phyloP scores from a whole-genome alignment of 2,329 filamentous ascomycete species.

The Fusarium pilosicola region DNA sequence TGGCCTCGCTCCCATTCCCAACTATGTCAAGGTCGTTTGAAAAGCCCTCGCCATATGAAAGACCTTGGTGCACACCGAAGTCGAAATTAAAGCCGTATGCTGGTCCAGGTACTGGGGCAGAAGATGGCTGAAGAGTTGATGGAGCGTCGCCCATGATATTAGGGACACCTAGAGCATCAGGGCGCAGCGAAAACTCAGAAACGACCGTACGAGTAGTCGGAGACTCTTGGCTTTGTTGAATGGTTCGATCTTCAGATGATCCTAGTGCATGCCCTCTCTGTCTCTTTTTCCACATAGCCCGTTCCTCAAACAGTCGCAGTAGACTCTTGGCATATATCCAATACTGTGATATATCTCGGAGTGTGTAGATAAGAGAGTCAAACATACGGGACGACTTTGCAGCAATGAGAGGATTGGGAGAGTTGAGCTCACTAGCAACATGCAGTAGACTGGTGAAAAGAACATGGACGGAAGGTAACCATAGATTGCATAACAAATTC shows the following conservation, averaged over 20 bases:
- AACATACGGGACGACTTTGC: slow-evolving; percentile 45
- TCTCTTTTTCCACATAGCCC: slow-evolving; percentile 30
- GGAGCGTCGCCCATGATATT: slow-evolving; percentile 1
- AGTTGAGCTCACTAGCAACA: slow-evolving; percentile 42
- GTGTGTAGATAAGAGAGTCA: slow-evolving; percentile 44
- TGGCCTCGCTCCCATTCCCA: slow-evolving; percentile 1
- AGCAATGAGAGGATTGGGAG: slow-evolving; percentile 45
- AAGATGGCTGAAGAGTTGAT: slow-evolving; percentile 17
- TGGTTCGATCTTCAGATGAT: slow-evolving; percentile 4
- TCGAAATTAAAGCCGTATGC: slow-evolving; percentile 27
- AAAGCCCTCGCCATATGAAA: slow-evolving; percentile 32
- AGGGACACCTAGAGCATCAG: slow-evolving; percentile 11
- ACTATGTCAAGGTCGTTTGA: slow-evolving; percentile 20
- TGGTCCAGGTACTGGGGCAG: background rate
- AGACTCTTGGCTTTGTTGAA: slow-evolving; percentile 3
- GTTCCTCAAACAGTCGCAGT: slow-evolving; percentile 44
- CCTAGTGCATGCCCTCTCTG: background rate
- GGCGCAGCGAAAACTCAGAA: slow-evolving; percentile 35
- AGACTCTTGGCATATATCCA: slow-evolving; percentile 49
- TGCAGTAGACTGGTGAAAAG: slow-evolving; percentile 49
- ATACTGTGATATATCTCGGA: slow-evolving; percentile 43
- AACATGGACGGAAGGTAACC: slow-evolving; percentile 41
- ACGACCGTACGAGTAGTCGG: background rate
- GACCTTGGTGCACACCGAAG: slow-evolving; percentile 24
- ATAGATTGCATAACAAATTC: slow-evolving; percentile 40